phyloP scores from a whole-genome alignment of 495 filamentous ascomycete species.

The Penicillium silybi region DNA sequence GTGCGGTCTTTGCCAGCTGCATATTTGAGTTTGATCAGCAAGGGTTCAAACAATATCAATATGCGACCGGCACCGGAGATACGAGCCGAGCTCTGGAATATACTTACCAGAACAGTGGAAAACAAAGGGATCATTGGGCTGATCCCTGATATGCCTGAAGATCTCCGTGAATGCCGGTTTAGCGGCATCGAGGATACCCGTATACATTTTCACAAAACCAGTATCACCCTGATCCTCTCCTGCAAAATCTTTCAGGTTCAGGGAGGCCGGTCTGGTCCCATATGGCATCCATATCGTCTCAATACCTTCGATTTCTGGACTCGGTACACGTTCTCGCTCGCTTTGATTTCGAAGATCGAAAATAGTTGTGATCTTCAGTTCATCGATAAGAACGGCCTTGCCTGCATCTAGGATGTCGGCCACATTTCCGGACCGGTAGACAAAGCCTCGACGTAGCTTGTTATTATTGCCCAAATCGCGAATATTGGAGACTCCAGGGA shows the following conservation, averaged over 20 bases:
- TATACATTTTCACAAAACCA: constrained; percentile 54
- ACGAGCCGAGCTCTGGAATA: background rate
- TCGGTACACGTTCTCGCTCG: constrained; percentile 36
- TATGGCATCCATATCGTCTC: constrained; percentile 47
- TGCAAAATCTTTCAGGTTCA: constrained; percentile 52
- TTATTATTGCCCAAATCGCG: constrained; percentile 51
- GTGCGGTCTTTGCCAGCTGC: constrained; percentile 63
- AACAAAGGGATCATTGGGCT: constrained; percentile 38
- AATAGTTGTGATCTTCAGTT: constrained; percentile 55
- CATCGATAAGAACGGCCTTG: constrained; percentile 38
- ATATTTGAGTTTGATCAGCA: background rate
- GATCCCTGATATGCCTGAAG: constrained; percentile 40
- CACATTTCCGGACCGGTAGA: constrained; percentile 52
- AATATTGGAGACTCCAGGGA: constrained; percentile 50
- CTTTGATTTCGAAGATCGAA: constrained; percentile 66
- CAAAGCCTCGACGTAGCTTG: constrained; percentile 37
- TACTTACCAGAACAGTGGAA: constrained; percentile 60
- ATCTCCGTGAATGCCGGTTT: constrained; percentile 26
- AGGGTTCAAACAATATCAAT: background rate
- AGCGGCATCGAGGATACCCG: constrained; percentile 40
- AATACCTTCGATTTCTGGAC: constrained; percentile 35
- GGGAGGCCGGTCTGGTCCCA: constrained; percentile 17
- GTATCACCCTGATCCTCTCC: constrained; percentile 50
- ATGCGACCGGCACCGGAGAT: background rate
- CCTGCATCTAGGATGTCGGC: constrained; percentile 46